Conservation (phyloP, 2,329 filamentous ascomycete species). For the Plenodomus biglobosus region DNA sequence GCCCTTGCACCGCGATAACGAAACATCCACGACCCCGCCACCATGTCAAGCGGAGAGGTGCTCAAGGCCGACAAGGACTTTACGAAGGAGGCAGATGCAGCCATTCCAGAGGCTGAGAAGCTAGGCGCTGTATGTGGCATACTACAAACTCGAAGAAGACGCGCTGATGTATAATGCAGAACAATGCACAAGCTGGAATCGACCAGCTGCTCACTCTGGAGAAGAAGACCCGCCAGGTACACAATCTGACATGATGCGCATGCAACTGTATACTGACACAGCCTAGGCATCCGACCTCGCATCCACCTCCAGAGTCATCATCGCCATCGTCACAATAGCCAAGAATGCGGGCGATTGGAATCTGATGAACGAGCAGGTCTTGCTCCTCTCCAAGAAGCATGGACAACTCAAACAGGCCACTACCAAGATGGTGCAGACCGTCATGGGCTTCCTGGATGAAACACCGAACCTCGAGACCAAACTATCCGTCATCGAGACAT, state of each 20-base stretch:
- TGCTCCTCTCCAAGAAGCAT: constrained; percentile 98
- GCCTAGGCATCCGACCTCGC: constrained; percentile 86
- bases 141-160: not conserved
- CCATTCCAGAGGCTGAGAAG: constrained; percentile 86
- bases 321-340: constrained; percentile 89
- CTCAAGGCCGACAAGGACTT: constrained; percentile 98
- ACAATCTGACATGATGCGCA: constrained; percentile 8
- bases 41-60: constrained; percentile 76
- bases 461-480: constrained; percentile 86
- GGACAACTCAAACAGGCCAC: constrained; percentile 98
- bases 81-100: constrained; percentile 90
- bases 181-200: constrained; percentile 80
- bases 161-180: constrained; percentile 49
- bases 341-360: constrained; percentile 93
- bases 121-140: constrained; percentile 72
- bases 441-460: constrained; percentile 87
- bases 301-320: constrained; percentile 85
- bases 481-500: constrained; percentile 88
- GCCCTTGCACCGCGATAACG: not conserved
- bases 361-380: constrained; percentile 92
- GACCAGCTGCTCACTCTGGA: constrained; percentile 91
- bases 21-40: constrained; percentile 25
- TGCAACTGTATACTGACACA: constrained; percentile 22
- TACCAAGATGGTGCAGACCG: constrained; percentile 97
- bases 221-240: constrained; percentile 95